Base-by-base conservation (phyloP, 2,329 filamentous ascomycete species). In the Ilyonectria sp. region DNA sequence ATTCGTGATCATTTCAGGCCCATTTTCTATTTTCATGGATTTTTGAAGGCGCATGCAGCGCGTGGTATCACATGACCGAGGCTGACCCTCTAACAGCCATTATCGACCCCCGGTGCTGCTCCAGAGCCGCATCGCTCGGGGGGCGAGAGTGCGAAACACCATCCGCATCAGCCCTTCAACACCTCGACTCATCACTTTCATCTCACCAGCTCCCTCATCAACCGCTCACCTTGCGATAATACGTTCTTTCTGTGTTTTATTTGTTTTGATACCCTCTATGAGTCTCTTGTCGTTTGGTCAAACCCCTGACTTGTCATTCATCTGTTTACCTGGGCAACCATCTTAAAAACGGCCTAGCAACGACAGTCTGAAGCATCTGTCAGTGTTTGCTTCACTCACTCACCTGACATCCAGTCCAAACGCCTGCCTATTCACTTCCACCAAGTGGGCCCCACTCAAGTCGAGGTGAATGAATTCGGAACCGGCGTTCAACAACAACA, bases 21-120 rank as follows among this genome's bases (percentile, higher is more conserved):
- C 37, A 23, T 46, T 4, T 5, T 31, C 10, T 17, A 35, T 46
- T 61, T 61, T 29, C 6, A n/a, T 23, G 33, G 26, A 61, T 33
- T 47, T 61, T 50, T 31, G 10, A 40, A n/a, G 19, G 35, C 4
- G 5, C 40, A 6, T 26, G 15, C 10, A 33, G 37, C 29, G 19
- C 46, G 29, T 44, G 37, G 40, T 26, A 19, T 66, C 53, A 61
- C 58, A 61, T 61, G 53, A 19, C 33, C 7, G 31, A 33, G 23
- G 9, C 11, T 17, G 15, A 1, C 23, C 50, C 64, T 26, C 69
- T 79, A 78, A 70, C 77, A 71, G 13, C 52, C 63, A 17, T 74
- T 78, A 77, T 77, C 75, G 63, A 44, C 21, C 35, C 26, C 67
- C 52, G 62, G 76, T 75, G 76, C 76, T 76, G 71, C 65, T 47